phyloP scores from a whole-genome alignment of 2,329 filamentous ascomycete species.

The Exophiala viscosa region DNA sequence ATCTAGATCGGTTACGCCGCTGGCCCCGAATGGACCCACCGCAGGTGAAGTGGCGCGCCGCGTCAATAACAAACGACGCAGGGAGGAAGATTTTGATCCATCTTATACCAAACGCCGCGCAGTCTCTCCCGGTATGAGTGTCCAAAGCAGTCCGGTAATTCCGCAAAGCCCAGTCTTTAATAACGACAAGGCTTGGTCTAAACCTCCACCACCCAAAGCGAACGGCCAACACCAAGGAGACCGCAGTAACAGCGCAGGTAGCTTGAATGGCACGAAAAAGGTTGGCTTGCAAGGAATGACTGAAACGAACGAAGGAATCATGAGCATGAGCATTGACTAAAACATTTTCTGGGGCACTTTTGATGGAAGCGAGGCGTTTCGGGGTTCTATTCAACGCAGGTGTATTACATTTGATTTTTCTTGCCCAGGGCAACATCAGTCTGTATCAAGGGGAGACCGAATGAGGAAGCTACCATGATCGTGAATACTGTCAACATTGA shows the following conservation, averaged over 20 bases:
- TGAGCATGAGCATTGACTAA: conserved; percentile 96
- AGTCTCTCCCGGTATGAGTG: conserved; percentile 86
- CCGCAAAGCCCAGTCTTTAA: conserved; percentile 71
- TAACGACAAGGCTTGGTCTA: conserved; percentile 69
- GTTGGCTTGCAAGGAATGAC: conserved; percentile 89
- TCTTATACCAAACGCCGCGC: conserved; percentile 81
- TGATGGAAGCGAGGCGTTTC: conserved; percentile 8
- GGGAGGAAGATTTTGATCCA: conserved; percentile 88
- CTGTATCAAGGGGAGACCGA: no score
- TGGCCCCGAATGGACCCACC: conserved; percentile 44
- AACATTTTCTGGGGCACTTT: background rate
- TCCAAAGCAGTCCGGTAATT: conserved; percentile 82
- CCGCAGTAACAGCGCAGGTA: conserved; percentile 42
- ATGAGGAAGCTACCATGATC: no score
- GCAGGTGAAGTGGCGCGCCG: conserved; percentile 73
- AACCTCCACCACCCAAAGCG: conserved; percentile 53
- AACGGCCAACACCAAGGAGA: conserved; percentile 53
- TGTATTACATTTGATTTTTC: no score
- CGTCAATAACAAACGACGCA: conserved; percentile 74
- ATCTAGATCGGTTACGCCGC: conserved; percentile 42
- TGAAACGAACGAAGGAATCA: conserved; percentile 90
- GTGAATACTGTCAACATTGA: no score
- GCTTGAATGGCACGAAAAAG: conserved; percentile 48
- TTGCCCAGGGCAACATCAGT: no score
- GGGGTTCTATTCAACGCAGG: background rate